A percentile compares a stretch with the other conserved stretches of the same genome.
Evolutionary conservation across 768 basidiomycete genomes (phyloP).

Genomic region (Mrakia hoshinonis): DNA sequence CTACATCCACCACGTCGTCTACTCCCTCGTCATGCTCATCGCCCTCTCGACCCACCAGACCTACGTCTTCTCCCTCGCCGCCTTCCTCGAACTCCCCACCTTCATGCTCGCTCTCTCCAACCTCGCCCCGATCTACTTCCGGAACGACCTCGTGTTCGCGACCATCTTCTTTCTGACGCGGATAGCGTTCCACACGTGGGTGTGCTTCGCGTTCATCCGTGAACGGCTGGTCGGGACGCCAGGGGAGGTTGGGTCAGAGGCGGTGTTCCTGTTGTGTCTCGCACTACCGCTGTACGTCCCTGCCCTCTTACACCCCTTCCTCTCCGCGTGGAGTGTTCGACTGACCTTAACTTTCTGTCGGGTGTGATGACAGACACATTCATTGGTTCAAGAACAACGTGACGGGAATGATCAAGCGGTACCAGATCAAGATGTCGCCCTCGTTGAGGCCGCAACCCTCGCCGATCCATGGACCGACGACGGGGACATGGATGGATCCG

Average conservation of each 20-base stretch:
- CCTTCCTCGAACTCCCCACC: conserved; percentile 24
- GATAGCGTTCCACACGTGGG: conserved; percentile 1
- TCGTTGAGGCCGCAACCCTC: background rate
- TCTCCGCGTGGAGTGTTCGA: background rate
- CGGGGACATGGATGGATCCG: background rate
- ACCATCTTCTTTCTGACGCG: background rate
- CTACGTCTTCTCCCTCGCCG: background rate
- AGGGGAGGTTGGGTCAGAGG: background rate
- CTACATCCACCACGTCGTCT: conserved; percentile 9
- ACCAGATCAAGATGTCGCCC: background rate
- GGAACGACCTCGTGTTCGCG: conserved; percentile 17
- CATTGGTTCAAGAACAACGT: conserved; percentile 21
- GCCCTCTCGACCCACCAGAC: background rate
- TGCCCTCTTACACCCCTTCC: too few species aligned
- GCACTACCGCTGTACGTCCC: conserved; percentile 10
- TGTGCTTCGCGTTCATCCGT: background rate
- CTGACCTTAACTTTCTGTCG: background rate
- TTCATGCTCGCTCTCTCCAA: conserved; percentile 11
- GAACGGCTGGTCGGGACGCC: background rate
- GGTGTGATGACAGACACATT: background rate
- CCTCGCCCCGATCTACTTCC: background rate
- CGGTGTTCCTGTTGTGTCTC: background rate
- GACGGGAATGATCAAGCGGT: background rate
- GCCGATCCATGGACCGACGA: conserved; percentile 3
- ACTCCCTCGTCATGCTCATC: conserved; percentile 1